Base-by-base conservation (phyloP, 306 rosid species). In the Styphnolobium japonicum region DNA sequence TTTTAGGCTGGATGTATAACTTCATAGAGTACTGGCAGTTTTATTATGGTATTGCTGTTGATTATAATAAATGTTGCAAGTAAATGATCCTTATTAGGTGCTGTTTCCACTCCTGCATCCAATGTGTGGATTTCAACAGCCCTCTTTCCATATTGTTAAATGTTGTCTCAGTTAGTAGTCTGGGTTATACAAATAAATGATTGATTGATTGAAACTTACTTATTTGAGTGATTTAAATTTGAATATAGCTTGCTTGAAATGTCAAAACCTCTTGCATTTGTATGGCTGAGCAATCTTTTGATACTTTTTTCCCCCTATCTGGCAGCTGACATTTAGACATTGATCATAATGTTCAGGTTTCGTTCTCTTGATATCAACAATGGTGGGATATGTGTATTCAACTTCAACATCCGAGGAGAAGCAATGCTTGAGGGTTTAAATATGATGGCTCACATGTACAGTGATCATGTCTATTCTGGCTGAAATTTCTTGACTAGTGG, bases 351-450 rank as follows among this genome's bases (percentile, higher is more conserved):
- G 23, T 86, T 80, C 86, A 90, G 96, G 87, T 92, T 92, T 76
- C 96, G 92, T 15, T 87, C 92, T 5, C 63, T 86, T 21, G 93
- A 92, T 51, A 63, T 90, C 61, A 90, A 92, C 76, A 92, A 92
- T 7, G 92, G 93, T 3, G 92, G 96, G 51, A 80, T 90, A 65
- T 86, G 91, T 63, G 91, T 85, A 6, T 87, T 92, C 75, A 90
- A 76, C 76, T 90, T 92, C 93, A 92, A 87, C 58, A 69, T 55
- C 34, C 82, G 82, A 87, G 96, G 97, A 39, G 97, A 92, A 82
- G 93, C 93, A 14, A 90, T 90, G 93, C 92, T 90, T 72, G 84
- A 86, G 67, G 87, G 81, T 61, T 65, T 92, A 81, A 92, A 92
- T 75, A 67, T 83, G 93, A 92, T 91, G 1, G 88, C 92, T 81